These are phyloP conservation scores for Martensiomyces pterosporus DNA, from an alignment of 192 early-diverging fungal species.

Conservation along the genomic window DNA sequence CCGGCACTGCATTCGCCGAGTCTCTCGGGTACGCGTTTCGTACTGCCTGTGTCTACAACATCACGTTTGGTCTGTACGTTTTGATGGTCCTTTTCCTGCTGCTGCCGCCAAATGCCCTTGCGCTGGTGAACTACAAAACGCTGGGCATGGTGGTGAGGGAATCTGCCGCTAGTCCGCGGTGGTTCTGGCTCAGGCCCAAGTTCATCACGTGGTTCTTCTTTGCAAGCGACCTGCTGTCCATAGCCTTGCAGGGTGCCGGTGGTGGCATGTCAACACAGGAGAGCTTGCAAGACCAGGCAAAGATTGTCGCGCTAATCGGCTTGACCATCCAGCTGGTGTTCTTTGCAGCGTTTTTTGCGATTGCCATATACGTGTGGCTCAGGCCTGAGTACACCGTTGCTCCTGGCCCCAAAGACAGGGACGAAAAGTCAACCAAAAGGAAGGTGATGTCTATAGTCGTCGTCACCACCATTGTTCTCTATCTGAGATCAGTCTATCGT, in stretches of 20 bases:
- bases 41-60: background rate
- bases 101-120: background rate
- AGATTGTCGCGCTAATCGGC: conserved; percentile 40
- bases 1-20: background rate
- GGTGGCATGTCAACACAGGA: conserved; percentile 39
- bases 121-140: background rate
- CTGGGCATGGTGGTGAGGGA: conserved; percentile 24
- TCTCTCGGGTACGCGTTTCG: background rate
- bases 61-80: background rate
- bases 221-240: conserved; percentile 43
- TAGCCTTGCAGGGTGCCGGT: conserved; percentile 45
- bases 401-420: conserved; percentile 6
- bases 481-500: conserved; percentile 47
- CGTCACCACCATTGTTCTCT: conserved; percentile 33
- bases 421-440: conserved; percentile 14
- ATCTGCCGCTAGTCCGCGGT: background rate
- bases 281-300: conserved; percentile 16
- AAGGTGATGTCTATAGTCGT: conserved; percentile 25
- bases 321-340: conserved; percentile 39
- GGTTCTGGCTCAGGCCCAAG: conserved; percentile 26
- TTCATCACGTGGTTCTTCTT: conserved; percentile 52
- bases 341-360: conserved; percentile 41
- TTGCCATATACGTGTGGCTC: conserved; percentile 25
- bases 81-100: background rate
- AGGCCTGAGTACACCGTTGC: conserved; percentile 18